A percentile compares a stretch with the other conserved stretches of the same genome.
Evolutionary conservation across 257 asterid genomes (phyloP).

Genomic region (Thymus quinquecostatus): DNA sequence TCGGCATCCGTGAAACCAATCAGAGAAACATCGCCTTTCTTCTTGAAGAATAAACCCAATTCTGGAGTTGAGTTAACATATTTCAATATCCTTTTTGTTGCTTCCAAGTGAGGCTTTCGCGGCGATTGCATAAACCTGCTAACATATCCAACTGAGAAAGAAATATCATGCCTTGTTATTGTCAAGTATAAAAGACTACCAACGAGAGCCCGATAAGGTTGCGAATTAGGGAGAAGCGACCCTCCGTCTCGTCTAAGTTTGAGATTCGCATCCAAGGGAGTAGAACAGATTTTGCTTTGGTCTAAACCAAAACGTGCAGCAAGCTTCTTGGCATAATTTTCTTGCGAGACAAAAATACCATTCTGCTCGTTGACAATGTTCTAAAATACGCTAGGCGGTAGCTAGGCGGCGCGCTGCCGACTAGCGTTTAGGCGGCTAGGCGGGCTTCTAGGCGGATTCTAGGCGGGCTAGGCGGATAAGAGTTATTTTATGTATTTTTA

Average conservation of each 20-base stretch:
- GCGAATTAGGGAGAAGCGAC: background rate
- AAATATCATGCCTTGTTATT: background rate
- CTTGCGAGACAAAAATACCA: background rate
- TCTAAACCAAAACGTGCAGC: background rate
- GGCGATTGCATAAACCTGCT: background rate
- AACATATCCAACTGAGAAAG: background rate
- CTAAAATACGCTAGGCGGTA: too few species aligned
- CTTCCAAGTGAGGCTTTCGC: background rate
- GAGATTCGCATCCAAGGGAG: slow-evolving; percentile 21
- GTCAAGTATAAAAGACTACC: slow-evolving; percentile 3
- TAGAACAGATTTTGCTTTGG: background rate
- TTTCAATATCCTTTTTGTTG: background rate
- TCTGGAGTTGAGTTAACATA: background rate
- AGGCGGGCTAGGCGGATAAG: too few species aligned
- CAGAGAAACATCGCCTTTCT: background rate
- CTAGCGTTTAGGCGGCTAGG: too few species aligned
- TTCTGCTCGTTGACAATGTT: background rate
- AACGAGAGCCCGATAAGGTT: slow-evolving; percentile 20
- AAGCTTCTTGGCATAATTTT: slow-evolving; percentile 16
- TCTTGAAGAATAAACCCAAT: too few species aligned
- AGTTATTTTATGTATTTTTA: too few species aligned
- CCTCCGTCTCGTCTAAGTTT: slow-evolving; percentile 18
- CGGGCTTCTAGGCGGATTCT: too few species aligned
- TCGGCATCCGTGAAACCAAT: background rate
- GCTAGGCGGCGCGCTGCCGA: too few species aligned